Evolutionary conservation across 1,284 basidiomycete species (phyloP), one percentile per base, ranked within the genome.

Genomic region (Cystobasidium sp.): DNA sequence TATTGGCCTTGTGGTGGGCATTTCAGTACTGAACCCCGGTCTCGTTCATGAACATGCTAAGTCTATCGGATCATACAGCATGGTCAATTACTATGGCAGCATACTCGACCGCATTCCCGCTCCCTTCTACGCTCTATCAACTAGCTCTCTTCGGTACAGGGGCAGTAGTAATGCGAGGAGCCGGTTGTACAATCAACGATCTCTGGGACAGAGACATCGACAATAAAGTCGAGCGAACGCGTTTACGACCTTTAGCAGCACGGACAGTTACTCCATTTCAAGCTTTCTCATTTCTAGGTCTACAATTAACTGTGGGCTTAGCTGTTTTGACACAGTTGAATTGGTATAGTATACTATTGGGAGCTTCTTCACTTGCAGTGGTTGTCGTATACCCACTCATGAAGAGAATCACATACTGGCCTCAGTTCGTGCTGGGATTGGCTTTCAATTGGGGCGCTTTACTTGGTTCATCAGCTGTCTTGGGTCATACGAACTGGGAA

Each of bases 101-200:
- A 1, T 93, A 93, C 76, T 88, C 90, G 12, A 83, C 88, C 7
- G 85, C 89, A 41, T 83, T 87, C 3, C 90, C 92, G 0, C 84
- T 87, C 53, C 86, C 87, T 6, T 87, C 86, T 0, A 90, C 92
- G 9, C 80, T 92, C 72, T 89, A 87, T 31, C 95, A 94, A 80
- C 84, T 93, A 49, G 84, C 87, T 37, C 85, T 99, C 0, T 99
- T 99, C 80, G 95, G 92, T 0, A 83, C 91, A 3, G 97, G 97
- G 0, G 94, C 97, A 0, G 80, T 97, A 55, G 87, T 99, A 70
- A 99, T 99, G 97, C 89, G 97, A 20, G 94, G 97, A 7, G 97
- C 97, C 6, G 97, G 97, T 6, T 99, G 97, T 82, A 98, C 94
- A 0, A 97, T 99, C 80, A 99, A 99, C 81, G 97, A 99, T 81